These are phyloP conservation scores for Sclerotinia minor DNA, from an alignment of 2,329 filamentous ascomycete species.

Conservation along the genomic window DNA sequence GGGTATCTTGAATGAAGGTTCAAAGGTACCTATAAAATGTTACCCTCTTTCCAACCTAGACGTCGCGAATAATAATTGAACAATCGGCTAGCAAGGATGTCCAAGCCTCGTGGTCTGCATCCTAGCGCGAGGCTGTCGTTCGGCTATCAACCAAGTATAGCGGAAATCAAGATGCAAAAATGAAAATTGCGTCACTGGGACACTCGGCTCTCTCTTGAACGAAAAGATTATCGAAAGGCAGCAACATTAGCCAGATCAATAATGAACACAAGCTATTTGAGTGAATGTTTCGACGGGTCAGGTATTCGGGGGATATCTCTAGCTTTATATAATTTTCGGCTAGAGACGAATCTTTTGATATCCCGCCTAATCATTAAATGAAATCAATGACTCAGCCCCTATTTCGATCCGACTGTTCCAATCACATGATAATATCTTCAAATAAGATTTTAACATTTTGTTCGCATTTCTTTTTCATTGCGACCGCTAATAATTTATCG, in stretches of 20 bases:
- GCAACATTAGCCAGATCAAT: conserved; percentile 1
- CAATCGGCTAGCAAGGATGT: background rate
- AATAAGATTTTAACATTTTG: conserved; percentile 5
- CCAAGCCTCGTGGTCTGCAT: background rate
- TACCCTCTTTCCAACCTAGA: background rate
- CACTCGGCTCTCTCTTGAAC: conserved; percentile 24
- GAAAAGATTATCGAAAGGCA: conserved; percentile 7
- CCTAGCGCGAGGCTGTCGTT: background rate
- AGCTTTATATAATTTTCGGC: conserved; percentile 37
- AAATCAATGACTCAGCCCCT: conserved; percentile 35
- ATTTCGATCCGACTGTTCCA: conserved; percentile 23
- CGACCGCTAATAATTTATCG: conserved; percentile 32
- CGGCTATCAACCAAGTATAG: background rate
- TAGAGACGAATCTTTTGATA: conserved; percentile 27
- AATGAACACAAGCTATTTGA: conserved; percentile 1
- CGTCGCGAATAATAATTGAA: conserved; percentile 10
- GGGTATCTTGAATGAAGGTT: background rate
- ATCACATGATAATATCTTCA: conserved; percentile 37
- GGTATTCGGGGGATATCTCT: background rate
- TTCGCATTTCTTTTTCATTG: conserved; percentile 28
- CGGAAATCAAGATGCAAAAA: background rate
- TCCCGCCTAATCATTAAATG: conserved; percentile 33
- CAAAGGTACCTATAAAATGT: background rate
- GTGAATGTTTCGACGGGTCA: background rate
- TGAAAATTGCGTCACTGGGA: conserved; percentile 33